phyloP scores from a whole-genome alignment of 2,329 filamentous ascomycete species.

The Cladosporium sp. region DNA sequence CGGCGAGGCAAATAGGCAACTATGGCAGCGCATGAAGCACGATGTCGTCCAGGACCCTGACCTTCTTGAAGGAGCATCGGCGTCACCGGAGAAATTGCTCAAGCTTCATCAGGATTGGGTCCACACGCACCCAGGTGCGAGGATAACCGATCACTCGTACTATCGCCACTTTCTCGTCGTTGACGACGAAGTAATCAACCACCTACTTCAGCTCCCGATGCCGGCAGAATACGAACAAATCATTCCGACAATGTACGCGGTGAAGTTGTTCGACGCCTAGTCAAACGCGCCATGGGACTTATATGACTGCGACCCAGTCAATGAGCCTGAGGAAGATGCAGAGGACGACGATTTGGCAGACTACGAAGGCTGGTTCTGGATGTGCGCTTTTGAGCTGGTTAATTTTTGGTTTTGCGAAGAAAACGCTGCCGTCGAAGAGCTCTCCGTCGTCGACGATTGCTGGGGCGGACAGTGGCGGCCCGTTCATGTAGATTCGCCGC shows the following conservation, averaged over 20 bases:
- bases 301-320: too few relatives aligned
- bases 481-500: neutral
- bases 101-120: neutral
- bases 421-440: slow-evolving; percentile 1
- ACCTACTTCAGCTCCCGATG: slow-evolving; percentile 4
- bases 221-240: neutral
- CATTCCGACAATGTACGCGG: neutral
- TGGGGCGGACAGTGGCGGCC: neutral
- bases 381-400: neutral
- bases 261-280: slow-evolving; percentile 1
- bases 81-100: neutral
- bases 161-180: slow-evolving; percentile 5
- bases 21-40: slow-evolving; percentile 1
- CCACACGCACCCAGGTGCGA: slow-evolving; percentile 1
- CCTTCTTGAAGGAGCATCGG: neutral
- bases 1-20: slow-evolving; percentile 1
- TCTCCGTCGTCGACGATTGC: neutral
- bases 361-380: neutral
- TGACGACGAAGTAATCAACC: slow-evolving; percentile 1
- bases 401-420: neutral
- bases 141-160: neutral
- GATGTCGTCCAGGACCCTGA: neutral
- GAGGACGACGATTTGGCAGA: neutral
- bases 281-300: neutral
- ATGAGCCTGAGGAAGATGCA: too few relatives aligned